These are phyloP conservation scores for Castanospermum australe DNA, from an alignment of 306 rosid species.

Conservation along the genomic window DNA sequence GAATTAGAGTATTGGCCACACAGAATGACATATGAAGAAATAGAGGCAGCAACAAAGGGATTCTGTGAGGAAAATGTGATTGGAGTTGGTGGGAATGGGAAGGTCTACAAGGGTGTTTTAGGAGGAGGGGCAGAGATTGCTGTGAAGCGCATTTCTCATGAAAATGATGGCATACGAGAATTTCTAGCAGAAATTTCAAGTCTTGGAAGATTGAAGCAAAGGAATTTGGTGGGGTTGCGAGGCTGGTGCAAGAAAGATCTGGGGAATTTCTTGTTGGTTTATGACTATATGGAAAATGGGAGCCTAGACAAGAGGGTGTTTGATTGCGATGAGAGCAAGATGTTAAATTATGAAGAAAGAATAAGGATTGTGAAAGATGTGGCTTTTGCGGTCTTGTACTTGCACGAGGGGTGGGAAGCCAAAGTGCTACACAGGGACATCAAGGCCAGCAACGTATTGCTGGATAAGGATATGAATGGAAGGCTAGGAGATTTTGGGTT, in stretches of 20 bases:
- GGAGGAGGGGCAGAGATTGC: slow-evolving; percentile 61
- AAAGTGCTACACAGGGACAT: slow-evolving; percentile 83
- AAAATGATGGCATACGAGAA: slow-evolving; percentile 70
- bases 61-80: slow-evolving; percentile 69
- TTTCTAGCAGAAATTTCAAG: slow-evolving; percentile 84
- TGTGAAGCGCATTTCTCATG: slow-evolving; percentile 76
- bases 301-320: slow-evolving; percentile 74
- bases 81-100: slow-evolving; percentile 86
- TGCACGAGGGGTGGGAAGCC: slow-evolving; percentile 93
- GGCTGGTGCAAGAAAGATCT: slow-evolving; percentile 85
- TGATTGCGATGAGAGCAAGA: slow-evolving; percentile 46
- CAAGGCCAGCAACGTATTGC: slow-evolving; percentile 81
- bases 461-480: slow-evolving; percentile 83
- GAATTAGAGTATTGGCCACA: slow-evolving; percentile 96
- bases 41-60: slow-evolving; percentile 59
- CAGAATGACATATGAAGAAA: slow-evolving; percentile 61
- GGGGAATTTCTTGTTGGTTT: slow-evolving; percentile 64
- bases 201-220: slow-evolving; percentile 81
- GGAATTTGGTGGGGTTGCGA: slow-evolving; percentile 65
- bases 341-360: slow-evolving; percentile 52
- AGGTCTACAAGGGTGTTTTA: slow-evolving; percentile 71
- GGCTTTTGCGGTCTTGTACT: slow-evolving; percentile 63
- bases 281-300: slow-evolving; percentile 88
- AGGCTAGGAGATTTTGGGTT: slow-evolving; percentile 83
- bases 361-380: slow-evolving; percentile 69